These are phyloP conservation scores for Suillus tomentosus DNA, from an alignment of 768 basidiomycete genomes.

Conservation along the genomic window DNA sequence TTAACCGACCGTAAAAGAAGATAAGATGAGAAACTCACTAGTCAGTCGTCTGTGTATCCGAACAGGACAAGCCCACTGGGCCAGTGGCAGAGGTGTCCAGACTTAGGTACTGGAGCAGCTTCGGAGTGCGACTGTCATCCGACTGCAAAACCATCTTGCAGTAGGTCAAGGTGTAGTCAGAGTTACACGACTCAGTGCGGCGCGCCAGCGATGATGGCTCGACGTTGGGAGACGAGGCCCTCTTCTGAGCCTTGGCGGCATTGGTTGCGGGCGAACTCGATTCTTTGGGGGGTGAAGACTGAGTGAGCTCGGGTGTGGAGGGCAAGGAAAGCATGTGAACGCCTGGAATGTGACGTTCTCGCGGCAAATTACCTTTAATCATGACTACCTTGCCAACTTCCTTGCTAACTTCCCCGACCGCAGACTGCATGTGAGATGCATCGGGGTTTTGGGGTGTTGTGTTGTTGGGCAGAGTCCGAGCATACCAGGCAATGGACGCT, in stretches of 20 bases:
- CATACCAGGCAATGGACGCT: neutral
- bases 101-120: neutral
- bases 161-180: slow-evolving; percentile 2
- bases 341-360: neutral
- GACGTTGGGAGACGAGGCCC: neutral
- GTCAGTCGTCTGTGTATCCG: neutral
- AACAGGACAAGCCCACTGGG: neutral
- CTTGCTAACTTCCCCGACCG: neutral
- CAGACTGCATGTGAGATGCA: neutral
- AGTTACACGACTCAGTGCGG: neutral
- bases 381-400: neutral
- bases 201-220: neutral
- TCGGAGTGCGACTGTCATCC: neutral
- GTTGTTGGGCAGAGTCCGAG: neutral
- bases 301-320: neutral
- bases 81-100: neutral
- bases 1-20: neutral
- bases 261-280: neutral
- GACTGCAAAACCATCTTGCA: neutral
- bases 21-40: neutral
- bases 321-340: neutral
- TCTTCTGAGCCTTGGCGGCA: neutral
- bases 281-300: neutral
- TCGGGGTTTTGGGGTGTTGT: neutral
- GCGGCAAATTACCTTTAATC: neutral